Evolutionary conservation across 2,329 filamentous ascomycete species (phyloP).

Genomic region (Triangularia verruculosa): DNA sequence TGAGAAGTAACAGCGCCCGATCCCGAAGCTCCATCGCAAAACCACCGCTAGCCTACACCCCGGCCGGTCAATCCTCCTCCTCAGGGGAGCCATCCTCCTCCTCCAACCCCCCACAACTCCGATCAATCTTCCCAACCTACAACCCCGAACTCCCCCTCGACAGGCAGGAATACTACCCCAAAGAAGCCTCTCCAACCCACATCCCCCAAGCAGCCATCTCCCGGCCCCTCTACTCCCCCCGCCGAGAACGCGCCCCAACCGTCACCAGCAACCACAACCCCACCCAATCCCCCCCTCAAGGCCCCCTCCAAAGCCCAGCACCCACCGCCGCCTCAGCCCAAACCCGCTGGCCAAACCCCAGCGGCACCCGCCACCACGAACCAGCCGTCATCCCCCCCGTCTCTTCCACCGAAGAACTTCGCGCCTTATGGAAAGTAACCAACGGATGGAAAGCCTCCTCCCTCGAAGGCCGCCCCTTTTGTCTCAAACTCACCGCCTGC

Average conservation of each 20-base stretch:
- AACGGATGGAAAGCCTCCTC: constrained; percentile 66
- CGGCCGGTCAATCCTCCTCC: constrained; percentile 12
- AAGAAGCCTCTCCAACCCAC: constrained; percentile 59
- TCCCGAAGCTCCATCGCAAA: constrained; percentile 59
- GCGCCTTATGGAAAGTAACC: constrained; percentile 64
- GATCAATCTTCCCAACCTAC: constrained; percentile 75
- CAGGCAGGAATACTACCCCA: constrained; percentile 69
- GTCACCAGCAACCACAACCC: constrained; percentile 7
- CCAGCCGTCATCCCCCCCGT: constrained; percentile 47
- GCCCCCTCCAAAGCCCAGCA: constrained; percentile 31
- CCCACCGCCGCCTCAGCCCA: constrained; percentile 33
- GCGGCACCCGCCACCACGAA: constrained; percentile 34
- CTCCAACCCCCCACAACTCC: constrained; percentile 42
- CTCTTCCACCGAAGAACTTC: constrained; percentile 59
- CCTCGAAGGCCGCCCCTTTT: constrained; percentile 58
- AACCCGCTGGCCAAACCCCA: constrained; percentile 19
- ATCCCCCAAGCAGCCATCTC: constrained; percentile 65
- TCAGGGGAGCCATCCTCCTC: constrained; percentile 20
- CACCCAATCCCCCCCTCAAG: constrained; percentile 30
- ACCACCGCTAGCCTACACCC: constrained; percentile 39
- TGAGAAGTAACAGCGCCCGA: constrained; percentile 47
- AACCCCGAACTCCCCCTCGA: constrained; percentile 64
- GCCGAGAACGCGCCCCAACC: constrained; percentile 13
- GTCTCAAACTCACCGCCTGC: constrained; percentile 54
- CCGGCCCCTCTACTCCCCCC: constrained; percentile 57